These are phyloP conservation scores for Nannochloropsis oceanica DNA, from an alignment of 108 stramenopile genomes.

Conservation along the genomic window DNA sequence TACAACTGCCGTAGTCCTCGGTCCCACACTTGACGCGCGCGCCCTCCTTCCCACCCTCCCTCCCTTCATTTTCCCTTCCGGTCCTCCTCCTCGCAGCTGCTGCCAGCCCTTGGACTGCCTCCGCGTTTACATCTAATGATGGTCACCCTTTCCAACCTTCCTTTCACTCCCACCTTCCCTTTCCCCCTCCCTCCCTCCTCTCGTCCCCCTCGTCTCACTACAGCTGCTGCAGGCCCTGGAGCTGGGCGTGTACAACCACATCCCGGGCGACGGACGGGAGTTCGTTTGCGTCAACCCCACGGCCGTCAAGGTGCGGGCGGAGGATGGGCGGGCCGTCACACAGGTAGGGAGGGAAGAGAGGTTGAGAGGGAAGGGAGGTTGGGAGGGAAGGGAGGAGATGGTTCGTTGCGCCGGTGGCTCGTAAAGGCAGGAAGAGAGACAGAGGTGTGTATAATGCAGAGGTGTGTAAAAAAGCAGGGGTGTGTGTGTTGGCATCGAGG, in stretches of 20 bases:
- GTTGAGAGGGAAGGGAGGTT: background rate
- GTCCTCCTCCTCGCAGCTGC: too few species aligned
- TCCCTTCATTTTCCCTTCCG: background rate
- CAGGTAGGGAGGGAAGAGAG: background rate
- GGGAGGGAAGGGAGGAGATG: background rate
- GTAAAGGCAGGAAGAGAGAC: too few species aligned
- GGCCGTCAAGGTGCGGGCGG: conserved; percentile 77
- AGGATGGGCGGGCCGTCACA: conserved; percentile 76
- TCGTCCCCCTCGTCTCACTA: background rate
- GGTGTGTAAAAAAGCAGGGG: too few species aligned
- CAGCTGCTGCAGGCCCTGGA: conserved; percentile 56
- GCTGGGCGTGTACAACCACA: conserved; percentile 76
- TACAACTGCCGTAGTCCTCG: background rate
- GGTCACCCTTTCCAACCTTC: background rate
- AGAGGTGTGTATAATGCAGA: too few species aligned
- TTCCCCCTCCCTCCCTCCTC: background rate
- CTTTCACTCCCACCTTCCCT: background rate
- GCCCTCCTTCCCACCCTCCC: background rate
- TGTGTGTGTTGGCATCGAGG: too few species aligned
- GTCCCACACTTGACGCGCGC: too few species aligned
- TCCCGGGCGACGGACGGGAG: conserved; percentile 89
- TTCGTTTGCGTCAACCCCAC: conserved; percentile 55
- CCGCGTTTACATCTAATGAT: background rate
- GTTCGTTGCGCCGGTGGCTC: too few species aligned
- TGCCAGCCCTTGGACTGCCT: too few species aligned